Base-by-base conservation (phyloP, 176 grass and related monocot species). In the Cymbopogon citratus region DNA sequence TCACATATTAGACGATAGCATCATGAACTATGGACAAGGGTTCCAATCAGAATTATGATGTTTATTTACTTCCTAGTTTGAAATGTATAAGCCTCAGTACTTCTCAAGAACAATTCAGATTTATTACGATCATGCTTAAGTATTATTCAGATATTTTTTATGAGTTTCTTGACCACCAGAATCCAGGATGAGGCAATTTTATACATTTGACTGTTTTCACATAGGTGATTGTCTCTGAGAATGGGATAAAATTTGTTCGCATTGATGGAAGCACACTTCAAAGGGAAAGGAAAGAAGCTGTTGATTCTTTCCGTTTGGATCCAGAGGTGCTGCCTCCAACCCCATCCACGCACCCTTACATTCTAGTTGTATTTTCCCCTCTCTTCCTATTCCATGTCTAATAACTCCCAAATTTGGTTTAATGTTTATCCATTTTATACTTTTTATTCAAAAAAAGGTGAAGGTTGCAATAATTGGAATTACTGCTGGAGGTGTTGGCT, bases 401-500 rank as follows among this genome's bases (percentile, higher is more conserved):
- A 65, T 64, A 62, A 31, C 49, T 70, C 18, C 23, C 3, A 43
- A 76, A 71, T 40, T 64, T 38, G 12, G 69, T 78, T 76, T 34
- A 75, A 66, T 69, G 66, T 63, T 46, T 75, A 57, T n/a, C 59
- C 51, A 76, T 80, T 28, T 26, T 69, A 74, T 62, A 79, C 60
- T 48, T 79, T 87, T 83, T 88, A 72, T 64, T 87, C 61, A 73
- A 31, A 74, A 78, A 80, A 81, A 98, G 95, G 88, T 98, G 63
- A 92, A 84, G 81, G 90, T 92, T 98, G 90, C 90, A 78, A 91
- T 98, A 91, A 91, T 98, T 89, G 95, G 92, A 89, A 94, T 94
- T 84, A 98, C 95, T 84, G 92, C 86, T 87, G 95, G 95, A 1
- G 88, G 95, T 71, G 86, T 89, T 82, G 95, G 95, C 45, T 76